These are phyloP conservation scores for Aspergillus sp. DNA, from an alignment of 2,329 filamentous ascomycete genomes.

Conservation along the genomic window DNA sequence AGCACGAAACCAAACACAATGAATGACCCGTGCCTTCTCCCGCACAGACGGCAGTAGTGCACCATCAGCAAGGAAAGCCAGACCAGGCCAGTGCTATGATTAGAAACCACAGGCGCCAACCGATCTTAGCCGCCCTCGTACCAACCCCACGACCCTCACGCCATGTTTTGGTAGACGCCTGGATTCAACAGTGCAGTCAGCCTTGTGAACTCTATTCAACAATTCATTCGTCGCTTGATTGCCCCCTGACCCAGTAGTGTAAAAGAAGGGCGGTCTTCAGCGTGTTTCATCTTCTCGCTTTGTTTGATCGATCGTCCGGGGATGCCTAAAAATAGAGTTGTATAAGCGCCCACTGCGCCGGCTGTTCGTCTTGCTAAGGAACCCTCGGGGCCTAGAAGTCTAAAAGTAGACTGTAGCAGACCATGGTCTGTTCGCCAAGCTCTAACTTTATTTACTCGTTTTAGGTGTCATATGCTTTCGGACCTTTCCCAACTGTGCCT, in stretches of 20 bases:
- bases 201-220: background rate
- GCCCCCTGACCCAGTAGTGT: background rate
- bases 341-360: background rate
- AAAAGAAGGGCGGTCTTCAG: background rate
- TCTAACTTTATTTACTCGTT: too few species aligned
- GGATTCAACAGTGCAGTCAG: background rate
- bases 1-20: background rate
- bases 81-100: background rate
- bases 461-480: too few species aligned
- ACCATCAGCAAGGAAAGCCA: too few species aligned
- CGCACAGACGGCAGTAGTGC: background rate
- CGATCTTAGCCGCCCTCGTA: background rate
- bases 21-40: background rate
- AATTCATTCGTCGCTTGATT: background rate
- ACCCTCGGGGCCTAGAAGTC: background rate
- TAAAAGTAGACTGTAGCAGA: background rate
- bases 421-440: too few species aligned
- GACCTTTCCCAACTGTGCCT: background rate
- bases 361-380: background rate
- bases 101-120: slow-evolving; percentile 3
- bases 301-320: background rate
- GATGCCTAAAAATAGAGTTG: background rate
- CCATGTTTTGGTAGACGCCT: background rate
- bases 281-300: slow-evolving; percentile 1
- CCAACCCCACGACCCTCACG: background rate